These are phyloP conservation scores for Dioscorea zingiberensis DNA, from an alignment of 106 monocot genomes.

Conservation along the genomic window DNA sequence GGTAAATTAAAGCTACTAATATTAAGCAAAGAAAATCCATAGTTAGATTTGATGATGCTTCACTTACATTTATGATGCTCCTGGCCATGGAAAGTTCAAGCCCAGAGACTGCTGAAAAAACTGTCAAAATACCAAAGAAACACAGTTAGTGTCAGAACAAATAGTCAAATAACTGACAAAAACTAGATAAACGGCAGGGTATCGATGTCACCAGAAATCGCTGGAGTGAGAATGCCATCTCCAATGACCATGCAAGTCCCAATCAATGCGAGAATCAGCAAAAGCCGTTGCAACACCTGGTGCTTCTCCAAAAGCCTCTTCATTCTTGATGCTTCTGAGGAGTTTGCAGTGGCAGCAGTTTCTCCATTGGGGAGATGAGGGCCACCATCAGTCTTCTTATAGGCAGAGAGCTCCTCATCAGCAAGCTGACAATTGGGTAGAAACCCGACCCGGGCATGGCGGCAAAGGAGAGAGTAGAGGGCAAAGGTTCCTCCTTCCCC, in stretches of 20 bases:
- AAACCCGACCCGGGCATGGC: conserved; percentile 73
- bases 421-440: conserved; percentile 55
- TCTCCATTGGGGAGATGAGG: neutral
- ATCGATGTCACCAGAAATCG: conserved; percentile 54
- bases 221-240: conserved; percentile 92
- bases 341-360: neutral
- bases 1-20: too few species aligned
- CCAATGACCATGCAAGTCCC: conserved; percentile 93
- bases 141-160: neutral
- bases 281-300: conserved; percentile 45
- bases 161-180: neutral
- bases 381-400: conserved; percentile 31
- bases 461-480: conserved; percentile 76
- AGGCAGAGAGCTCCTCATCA: conserved; percentile 66
- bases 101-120: conserved; percentile 93
- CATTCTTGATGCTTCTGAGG: conserved; percentile 2
- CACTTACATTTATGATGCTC: conserved; percentile 89
- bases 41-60: too few species aligned
- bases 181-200: neutral
- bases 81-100: conserved; percentile 85
- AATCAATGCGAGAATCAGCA: conserved; percentile 66
- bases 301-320: conserved; percentile 59
- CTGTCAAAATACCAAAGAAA: conserved; percentile 32
- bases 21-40: too few species aligned
- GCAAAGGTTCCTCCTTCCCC: conserved; percentile 96